A percentile compares a stretch with the other conserved stretches of the same genome.
These are phyloP conservation scores for Malassezia psittaci DNA, from an alignment of 1,284 basidiomycete genomes.

Conservation along the genomic window DNA sequence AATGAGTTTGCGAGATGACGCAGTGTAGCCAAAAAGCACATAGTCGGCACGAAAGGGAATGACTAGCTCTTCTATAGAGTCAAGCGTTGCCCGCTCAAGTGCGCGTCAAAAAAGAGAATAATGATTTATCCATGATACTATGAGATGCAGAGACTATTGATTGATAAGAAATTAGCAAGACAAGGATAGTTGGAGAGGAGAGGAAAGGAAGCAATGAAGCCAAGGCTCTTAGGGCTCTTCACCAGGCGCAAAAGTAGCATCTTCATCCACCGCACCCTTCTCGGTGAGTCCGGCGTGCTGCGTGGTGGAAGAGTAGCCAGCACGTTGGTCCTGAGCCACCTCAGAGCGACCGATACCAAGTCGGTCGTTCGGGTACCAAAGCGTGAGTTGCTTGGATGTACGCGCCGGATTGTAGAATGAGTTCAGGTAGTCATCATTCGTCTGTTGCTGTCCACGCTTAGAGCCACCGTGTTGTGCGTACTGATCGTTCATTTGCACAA, in stretches of 20 bases:
- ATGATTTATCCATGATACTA: too few relatives aligned
- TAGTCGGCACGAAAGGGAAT: too few relatives aligned
- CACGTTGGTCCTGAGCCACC: slow-evolving; percentile 31
- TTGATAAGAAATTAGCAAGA: too few relatives aligned
- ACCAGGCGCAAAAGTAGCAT: slow-evolving; percentile 38
- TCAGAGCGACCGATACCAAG: slow-evolving; percentile 38
- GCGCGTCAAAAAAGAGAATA: too few relatives aligned
- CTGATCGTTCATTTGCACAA: slow-evolving; percentile 15
- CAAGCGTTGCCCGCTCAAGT: too few relatives aligned
- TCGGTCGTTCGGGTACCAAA: slow-evolving; percentile 46
- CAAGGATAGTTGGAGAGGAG: neutral
- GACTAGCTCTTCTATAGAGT: too few relatives aligned
- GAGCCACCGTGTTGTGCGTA: neutral
- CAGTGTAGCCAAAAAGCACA: too few relatives aligned
- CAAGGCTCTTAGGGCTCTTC: neutral
- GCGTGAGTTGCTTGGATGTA: slow-evolving; percentile 32
- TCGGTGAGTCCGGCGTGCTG: slow-evolving; percentile 35
- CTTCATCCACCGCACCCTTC: slow-evolving; percentile 37
- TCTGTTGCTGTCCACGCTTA: slow-evolving; percentile 3
- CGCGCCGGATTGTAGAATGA: slow-evolving; percentile 39
- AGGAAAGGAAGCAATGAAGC: neutral
- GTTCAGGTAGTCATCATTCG: slow-evolving; percentile 8
- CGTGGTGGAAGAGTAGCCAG: slow-evolving; percentile 34
- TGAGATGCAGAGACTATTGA: too few relatives aligned
- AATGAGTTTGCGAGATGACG: too few relatives aligned